A percentile compares a stretch with the other conserved stretches of the same genome.
phyloP scores from a whole-genome alignment of 805 yeast genomes.

The Cyberlindnera lachancei region DNA sequence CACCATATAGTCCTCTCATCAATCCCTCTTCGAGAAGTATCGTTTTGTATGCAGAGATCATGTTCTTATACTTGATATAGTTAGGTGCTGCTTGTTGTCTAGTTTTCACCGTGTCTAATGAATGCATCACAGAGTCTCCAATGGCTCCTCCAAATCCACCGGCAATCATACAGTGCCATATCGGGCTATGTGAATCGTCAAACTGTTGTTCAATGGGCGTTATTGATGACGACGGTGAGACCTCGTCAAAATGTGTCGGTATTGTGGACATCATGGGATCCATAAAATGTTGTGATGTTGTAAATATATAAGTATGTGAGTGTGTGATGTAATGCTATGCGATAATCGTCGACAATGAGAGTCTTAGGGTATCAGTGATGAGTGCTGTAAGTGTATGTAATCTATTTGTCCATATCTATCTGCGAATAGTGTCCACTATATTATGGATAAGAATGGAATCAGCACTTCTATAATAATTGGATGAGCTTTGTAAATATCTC shows the following conservation, averaged over 20 bases:
- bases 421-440: too few species aligned
- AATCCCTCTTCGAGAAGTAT: slow-evolving; percentile 84
- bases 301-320: not conserved
- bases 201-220: slow-evolving; percentile 7
- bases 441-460: too few species aligned
- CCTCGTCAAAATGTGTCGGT: slow-evolving; percentile 3
- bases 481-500: too few species aligned
- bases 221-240: slow-evolving; percentile 13
- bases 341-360: not conserved
- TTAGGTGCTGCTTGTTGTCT: slow-evolving; percentile 92
- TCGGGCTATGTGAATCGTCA: slow-evolving; percentile 24
- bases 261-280: not conserved
- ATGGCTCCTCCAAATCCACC: slow-evolving; percentile 94
- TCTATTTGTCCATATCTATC: too few species aligned
- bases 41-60: slow-evolving; percentile 68
- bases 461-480: too few species aligned
- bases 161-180: slow-evolving; percentile 63
- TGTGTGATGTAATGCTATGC: not conserved
- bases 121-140: slow-evolving; percentile 92
- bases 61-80: slow-evolving; percentile 58
- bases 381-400: too few species aligned
- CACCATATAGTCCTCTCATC: slow-evolving; percentile 79
- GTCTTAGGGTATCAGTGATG: too few species aligned
- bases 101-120: slow-evolving; percentile 93
- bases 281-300: too few species aligned